These are phyloP conservation scores for Colletotrichum lentis DNA, from an alignment of 2,329 filamentous ascomycete species.

Conservation along the genomic window DNA sequence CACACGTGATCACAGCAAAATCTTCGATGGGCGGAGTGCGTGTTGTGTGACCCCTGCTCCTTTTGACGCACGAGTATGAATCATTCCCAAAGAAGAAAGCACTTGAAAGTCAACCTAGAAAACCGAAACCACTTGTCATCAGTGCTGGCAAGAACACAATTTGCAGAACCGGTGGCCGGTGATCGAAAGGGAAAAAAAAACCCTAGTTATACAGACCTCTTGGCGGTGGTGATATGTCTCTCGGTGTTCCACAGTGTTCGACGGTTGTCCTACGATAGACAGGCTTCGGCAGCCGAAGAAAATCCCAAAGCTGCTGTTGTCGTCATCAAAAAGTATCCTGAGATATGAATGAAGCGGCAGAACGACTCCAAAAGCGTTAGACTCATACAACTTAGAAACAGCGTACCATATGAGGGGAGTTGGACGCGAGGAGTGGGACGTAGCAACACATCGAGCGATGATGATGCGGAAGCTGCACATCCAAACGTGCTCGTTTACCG, in stretches of 20 bases:
- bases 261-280: too few relatives aligned
- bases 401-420: conserved; percentile 1
- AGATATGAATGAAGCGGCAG: neutral
- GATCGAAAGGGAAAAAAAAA: too few relatives aligned
- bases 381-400: too few relatives aligned
- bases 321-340: neutral
- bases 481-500: conserved; percentile 5
- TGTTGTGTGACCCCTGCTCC: too few relatives aligned
- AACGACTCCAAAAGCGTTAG: neutral
- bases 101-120: neutral
- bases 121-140: too few relatives aligned
- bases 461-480: neutral
- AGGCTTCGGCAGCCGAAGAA: too few relatives aligned
- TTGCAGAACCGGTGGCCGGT: neutral
- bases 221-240: neutral
- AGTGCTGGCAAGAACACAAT: neutral
- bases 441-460: conserved; percentile 6
- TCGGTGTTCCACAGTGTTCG: neutral
- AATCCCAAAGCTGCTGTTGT: neutral
- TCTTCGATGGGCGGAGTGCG: too few relatives aligned
- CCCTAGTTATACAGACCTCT: neutral
- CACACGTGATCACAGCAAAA: too few relatives aligned
- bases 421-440: conserved; percentile 16
- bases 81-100: neutral
- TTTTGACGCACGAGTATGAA: too few relatives aligned